Evolutionary conservation across 257 asterid genomes (phyloP).

Genomic region (Parsonsia alboflavescens): DNA sequence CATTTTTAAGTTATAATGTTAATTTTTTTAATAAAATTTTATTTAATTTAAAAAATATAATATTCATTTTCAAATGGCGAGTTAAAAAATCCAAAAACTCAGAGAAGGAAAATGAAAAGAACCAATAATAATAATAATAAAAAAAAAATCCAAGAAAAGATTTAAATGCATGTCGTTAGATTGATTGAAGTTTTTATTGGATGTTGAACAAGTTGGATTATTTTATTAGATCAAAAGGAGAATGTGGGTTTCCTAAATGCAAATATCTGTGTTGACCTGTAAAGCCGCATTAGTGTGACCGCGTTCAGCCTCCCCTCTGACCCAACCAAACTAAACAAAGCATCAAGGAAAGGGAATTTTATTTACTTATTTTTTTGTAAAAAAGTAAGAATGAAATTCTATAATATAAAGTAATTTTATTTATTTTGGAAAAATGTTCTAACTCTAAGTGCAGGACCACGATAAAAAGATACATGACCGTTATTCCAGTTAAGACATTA

Average conservation of each 20-base stretch:
- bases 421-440: no score
- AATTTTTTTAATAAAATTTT: no score
- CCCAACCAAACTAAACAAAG: background rate
- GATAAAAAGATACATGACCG: conserved; percentile 39
- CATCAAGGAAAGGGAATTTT: no score
- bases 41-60: no score
- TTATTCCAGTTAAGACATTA: conserved; percentile 56
- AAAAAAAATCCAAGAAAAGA: background rate
- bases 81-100: no score
- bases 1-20: no score
- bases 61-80: no score
- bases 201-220: conserved; percentile 6
- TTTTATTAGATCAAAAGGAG: background rate
- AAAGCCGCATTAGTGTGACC: conserved; percentile 15
- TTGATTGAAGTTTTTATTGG: background rate
- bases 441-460: background rate
- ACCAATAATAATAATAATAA: no score
- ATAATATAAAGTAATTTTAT: no score
- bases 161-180: conserved; percentile 3
- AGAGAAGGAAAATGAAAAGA: background rate
- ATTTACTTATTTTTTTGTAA: no score
- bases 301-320: conserved; percentile 11
- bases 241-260: conserved; percentile 18
- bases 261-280: conserved; percentile 24
- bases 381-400: no score